These are phyloP conservation scores for Paxillus involutus DNA, from an alignment of 768 basidiomycete genomes.

Conservation along the genomic window DNA sequence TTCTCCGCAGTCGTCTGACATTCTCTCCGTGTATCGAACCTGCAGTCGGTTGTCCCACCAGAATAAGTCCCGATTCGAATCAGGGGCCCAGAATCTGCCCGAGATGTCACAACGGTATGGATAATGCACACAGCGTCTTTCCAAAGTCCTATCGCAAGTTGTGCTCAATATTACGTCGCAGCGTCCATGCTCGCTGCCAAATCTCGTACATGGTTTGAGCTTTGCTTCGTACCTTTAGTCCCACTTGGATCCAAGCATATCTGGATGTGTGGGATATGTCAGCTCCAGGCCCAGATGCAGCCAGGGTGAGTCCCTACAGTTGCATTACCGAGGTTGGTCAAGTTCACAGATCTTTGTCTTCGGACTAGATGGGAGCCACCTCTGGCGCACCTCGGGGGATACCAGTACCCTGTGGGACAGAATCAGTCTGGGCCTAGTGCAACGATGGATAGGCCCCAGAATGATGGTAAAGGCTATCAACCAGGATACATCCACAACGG, in stretches of 20 bases:
- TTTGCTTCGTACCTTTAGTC: conserved; percentile 72
- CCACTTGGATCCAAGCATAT: conserved; percentile 61
- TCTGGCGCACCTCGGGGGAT: conserved; percentile 29
- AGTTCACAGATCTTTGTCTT: not conserved
- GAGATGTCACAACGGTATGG: conserved; percentile 66
- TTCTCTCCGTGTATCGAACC: not conserved
- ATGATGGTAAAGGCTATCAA: conserved; percentile 24
- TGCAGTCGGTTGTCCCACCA: conserved; percentile 67
- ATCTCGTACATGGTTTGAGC: conserved; percentile 70
- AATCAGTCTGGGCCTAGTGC: conserved; percentile 11
- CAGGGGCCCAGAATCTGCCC: conserved; percentile 61
- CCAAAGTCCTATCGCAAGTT: not conserved
- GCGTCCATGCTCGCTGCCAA: conserved; percentile 64
- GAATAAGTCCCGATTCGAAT: conserved; percentile 53
- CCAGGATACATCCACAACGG: conserved; percentile 23
- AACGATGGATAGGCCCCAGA: conserved; percentile 4
- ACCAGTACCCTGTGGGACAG: conserved; percentile 35
- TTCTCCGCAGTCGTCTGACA: conserved; percentile 12
- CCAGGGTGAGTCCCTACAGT: conserved; percentile 41
- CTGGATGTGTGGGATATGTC: conserved; percentile 74
- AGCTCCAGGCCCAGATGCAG: conserved; percentile 56
- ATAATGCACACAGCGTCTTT: not conserved
- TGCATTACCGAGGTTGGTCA: not conserved
- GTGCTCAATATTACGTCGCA: conserved; percentile 20
- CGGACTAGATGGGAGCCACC: conserved; percentile 36